These are phyloP conservation scores for Penstemon barbatus DNA, from an alignment of 257 asterid genomes.

Conservation along the genomic window DNA sequence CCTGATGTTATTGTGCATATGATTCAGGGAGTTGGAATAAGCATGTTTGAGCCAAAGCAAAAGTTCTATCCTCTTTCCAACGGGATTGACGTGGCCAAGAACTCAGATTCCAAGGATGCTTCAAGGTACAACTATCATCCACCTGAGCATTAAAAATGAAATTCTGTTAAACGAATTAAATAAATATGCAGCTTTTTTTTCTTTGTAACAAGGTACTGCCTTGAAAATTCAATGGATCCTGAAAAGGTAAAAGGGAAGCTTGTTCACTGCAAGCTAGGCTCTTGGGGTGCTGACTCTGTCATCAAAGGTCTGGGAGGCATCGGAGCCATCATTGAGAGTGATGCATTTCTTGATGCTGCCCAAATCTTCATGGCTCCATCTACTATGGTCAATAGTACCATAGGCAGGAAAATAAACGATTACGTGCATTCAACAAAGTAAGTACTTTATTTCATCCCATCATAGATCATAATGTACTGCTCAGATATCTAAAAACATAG, in stretches of 20 bases:
- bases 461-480: background rate
- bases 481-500: background rate
- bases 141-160: background rate
- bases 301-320: slow-evolving; percentile 73
- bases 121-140: slow-evolving; percentile 42
- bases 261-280: slow-evolving; percentile 59
- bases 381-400: slow-evolving; percentile 56
- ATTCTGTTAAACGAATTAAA: background rate
- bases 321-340: slow-evolving; percentile 66
- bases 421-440: slow-evolving; percentile 70
- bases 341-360: slow-evolving; percentile 57
- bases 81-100: slow-evolving; percentile 69
- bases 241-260: slow-evolving; percentile 78
- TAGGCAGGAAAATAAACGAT: slow-evolving; percentile 48
- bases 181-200: background rate
- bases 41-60: slow-evolving; percentile 54
- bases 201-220: slow-evolving; percentile 41
- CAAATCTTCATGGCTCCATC: slow-evolving; percentile 80
- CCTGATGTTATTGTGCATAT: slow-evolving; percentile 1
- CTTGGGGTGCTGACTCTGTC: slow-evolving; percentile 72
- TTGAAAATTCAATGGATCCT: slow-evolving; percentile 74
- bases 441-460: background rate
- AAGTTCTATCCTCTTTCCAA: slow-evolving; percentile 64
- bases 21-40: slow-evolving; percentile 75
- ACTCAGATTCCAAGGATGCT: slow-evolving; percentile 43